These are phyloP conservation scores for Candida nitratophila DNA, from an alignment of 805 yeast species.

Conservation along the genomic window DNA sequence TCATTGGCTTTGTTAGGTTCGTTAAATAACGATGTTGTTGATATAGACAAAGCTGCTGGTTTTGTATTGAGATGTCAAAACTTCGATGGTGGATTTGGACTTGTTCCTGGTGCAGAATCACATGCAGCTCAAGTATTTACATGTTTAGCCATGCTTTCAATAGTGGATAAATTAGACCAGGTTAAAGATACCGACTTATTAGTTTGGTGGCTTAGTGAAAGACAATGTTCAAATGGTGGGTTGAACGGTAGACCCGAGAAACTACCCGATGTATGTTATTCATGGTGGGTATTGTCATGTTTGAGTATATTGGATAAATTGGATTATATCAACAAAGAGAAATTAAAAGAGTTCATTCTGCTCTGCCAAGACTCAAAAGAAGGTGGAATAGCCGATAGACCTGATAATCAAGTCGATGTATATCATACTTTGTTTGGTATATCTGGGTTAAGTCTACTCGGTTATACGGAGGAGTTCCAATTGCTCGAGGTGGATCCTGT, in stretches of 20 bases:
- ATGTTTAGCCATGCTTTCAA: conserved; percentile 74
- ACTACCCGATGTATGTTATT: conserved; percentile 93
- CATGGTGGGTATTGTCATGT: conserved; percentile 94
- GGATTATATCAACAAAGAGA: conserved; percentile 70
- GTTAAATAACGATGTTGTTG: conserved; percentile 39
- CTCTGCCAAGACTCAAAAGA: conserved; percentile 64
- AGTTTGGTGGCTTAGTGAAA: conserved; percentile 84
- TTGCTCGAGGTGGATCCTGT: conserved; percentile 72
- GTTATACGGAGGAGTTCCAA: conserved; percentile 32
- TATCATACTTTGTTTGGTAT: conserved; percentile 89
- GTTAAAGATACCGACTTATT: conserved; percentile 39
- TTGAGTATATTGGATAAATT: conserved; percentile 57
- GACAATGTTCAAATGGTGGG: conserved; percentile 87
- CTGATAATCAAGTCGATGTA: conserved; percentile 86
- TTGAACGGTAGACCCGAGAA: conserved; percentile 95
- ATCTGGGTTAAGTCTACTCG: conserved; percentile 78
- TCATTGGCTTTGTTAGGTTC: conserved; percentile 62
- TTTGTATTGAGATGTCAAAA: conserved; percentile 70
- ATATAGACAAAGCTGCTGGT: conserved; percentile 51
- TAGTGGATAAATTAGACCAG: conserved; percentile 49
- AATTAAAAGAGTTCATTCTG: conserved; percentile 61
- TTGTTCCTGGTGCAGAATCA: conserved; percentile 90
- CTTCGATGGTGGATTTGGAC: conserved; percentile 94
- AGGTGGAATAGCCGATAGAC: conserved; percentile 93
- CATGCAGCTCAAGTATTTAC: conserved; percentile 92